A percentile compares a stretch with the other conserved stretches of the same genome.
These are phyloP conservation scores for Sclerotinia spermophila DNA, from an alignment of 2,329 filamentous ascomycete genomes.

Conservation along the genomic window DNA sequence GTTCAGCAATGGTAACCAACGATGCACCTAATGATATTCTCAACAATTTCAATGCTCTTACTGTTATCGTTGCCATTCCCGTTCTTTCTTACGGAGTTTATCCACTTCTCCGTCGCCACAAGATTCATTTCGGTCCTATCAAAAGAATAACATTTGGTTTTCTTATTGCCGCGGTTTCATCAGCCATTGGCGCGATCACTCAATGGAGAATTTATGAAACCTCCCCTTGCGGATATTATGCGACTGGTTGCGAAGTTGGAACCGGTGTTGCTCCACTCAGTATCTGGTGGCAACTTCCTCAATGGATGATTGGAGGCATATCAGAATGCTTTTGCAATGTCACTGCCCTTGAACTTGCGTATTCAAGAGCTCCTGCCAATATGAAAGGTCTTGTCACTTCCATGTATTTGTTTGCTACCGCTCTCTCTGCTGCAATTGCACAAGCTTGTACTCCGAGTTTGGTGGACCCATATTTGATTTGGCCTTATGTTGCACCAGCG, in stretches of 20 bases:
- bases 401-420: conserved; percentile 67
- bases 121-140: conserved; percentile 67
- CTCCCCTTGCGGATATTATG: conserved; percentile 53
- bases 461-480: conserved; percentile 62
- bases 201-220: conserved; percentile 61
- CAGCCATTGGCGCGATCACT: conserved; percentile 53
- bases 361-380: conserved; percentile 71
- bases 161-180: conserved; percentile 57
- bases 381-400: conserved; percentile 72
- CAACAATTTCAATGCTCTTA: conserved; percentile 70
- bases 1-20: conserved; percentile 61
- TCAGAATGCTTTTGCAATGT: conserved; percentile 56
- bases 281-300: conserved; percentile 39
- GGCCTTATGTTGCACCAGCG: conserved; percentile 67
- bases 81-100: conserved; percentile 66
- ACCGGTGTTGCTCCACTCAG: conserved; percentile 27
- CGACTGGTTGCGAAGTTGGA: conserved; percentile 25
- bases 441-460: conserved; percentile 24
- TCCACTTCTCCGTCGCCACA: conserved; percentile 59
- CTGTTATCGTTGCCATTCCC: conserved; percentile 70
- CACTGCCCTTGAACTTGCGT: conserved; percentile 70
- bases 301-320: conserved; percentile 47
- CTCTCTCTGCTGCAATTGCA: conserved; percentile 42
- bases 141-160: conserved; percentile 72
- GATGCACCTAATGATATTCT: conserved; percentile 77